phyloP scores from a whole-genome alignment of 2,329 filamentous ascomycete species.

The Nannizziopsis barbatae region DNA sequence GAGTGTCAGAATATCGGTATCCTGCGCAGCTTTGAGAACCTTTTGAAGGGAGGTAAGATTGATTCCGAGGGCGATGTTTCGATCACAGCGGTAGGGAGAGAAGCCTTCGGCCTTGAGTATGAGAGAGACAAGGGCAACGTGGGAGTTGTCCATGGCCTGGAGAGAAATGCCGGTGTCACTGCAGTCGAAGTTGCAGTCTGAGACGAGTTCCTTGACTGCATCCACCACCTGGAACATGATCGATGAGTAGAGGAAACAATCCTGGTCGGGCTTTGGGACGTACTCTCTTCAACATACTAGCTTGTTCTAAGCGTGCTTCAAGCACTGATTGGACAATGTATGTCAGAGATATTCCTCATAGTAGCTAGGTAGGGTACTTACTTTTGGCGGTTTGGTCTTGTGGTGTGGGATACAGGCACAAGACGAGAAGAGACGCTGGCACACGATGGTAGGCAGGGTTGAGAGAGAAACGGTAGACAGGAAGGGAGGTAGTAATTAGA shows the following conservation, averaged over 20 bases:
- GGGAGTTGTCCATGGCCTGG: conserved; percentile 99
- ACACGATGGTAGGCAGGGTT: no score
- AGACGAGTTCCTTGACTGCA: conserved; percentile 96
- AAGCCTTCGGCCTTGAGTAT: conserved; percentile 93
- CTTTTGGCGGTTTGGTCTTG: background rate
- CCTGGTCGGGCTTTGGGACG: conserved; percentile 19
- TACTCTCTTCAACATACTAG: conserved; percentile 89
- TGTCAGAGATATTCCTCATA: background rate
- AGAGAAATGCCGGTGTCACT: conserved; percentile 98
- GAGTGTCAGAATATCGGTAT: conserved; percentile 86
- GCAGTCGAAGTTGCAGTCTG: conserved; percentile 99
- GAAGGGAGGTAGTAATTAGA: no score
- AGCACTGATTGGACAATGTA: conserved; percentile 49
- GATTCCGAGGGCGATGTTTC: conserved; percentile 95
- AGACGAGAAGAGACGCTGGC: no score
- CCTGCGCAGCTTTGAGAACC: conserved; percentile 86
- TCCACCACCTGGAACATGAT: conserved; percentile 64
- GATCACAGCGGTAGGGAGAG: conserved; percentile 92
- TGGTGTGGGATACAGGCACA: background rate
- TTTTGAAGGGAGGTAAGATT: conserved; percentile 95
- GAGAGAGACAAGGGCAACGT: conserved; percentile 98
- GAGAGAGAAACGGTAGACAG: no score
- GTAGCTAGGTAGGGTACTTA: background rate
- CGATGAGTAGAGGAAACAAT: background rate
- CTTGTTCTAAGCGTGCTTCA: conserved; percentile 95